phyloP scores from a whole-genome alignment of 2,329 filamentous ascomycete genomes.

The Albophoma yamanashiensis region DNA sequence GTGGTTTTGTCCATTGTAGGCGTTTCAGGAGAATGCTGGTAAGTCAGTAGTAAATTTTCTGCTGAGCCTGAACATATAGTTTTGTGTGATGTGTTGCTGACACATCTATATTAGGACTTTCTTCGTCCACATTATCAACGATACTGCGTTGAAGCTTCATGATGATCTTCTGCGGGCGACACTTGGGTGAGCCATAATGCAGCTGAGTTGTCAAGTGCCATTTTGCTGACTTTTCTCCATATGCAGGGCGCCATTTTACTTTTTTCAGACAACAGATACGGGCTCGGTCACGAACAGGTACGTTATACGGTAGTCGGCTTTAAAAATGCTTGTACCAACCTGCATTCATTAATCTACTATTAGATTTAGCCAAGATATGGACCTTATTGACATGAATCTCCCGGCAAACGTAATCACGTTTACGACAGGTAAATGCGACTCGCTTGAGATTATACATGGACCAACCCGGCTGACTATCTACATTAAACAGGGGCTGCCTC shows the following conservation, averaged over 20 bases:
- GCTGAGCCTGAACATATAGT: neutral
- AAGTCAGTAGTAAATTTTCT: neutral
- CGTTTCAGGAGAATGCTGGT: neutral
- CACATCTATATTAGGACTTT: neutral
- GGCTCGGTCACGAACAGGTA: conserved; percentile 22
- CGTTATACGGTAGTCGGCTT: too few relatives aligned
- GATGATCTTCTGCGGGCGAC: conserved; percentile 18
- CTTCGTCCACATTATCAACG: neutral
- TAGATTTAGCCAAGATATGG: conserved; percentile 27
- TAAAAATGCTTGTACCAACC: too few relatives aligned
- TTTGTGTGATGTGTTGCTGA: neutral
- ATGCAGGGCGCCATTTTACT: neutral
- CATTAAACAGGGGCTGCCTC: conserved; percentile 8
- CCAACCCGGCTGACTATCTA: neutral
- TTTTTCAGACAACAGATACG: conserved; percentile 12
- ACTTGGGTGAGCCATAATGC: conserved; percentile 9
- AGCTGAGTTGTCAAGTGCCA: neutral
- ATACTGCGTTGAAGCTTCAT: conserved; percentile 12
- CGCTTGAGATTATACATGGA: neutral
- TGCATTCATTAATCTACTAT: neutral
- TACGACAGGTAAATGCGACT: neutral
- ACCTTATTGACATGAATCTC: conserved; percentile 21
- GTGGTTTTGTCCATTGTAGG: neutral
- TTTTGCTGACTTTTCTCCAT: neutral
- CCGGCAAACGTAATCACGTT: conserved; percentile 6